phyloP scores from a whole-genome alignment of 345 rosid species.

The Cardamine occulta region DNA sequence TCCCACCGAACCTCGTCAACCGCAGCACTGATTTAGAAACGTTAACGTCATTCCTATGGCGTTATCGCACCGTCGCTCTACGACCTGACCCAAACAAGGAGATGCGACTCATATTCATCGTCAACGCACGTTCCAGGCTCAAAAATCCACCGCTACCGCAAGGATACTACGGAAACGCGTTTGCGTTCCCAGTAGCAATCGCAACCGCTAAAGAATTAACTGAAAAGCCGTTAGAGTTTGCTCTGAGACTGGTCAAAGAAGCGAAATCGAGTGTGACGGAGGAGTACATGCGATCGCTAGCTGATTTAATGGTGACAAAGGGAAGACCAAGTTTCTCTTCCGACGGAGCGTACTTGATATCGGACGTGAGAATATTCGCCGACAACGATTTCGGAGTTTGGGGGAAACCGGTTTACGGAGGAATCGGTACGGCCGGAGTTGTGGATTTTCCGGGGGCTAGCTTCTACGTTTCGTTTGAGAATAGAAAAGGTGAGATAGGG shows the following conservation, averaged over 20 bases:
- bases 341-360: conserved; percentile 43
- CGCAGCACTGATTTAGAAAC: conserved; percentile 35
- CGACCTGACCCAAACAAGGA: conserved; percentile 34
- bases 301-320: conserved; percentile 51
- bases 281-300: conserved; percentile 60
- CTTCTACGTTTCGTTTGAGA: conserved; percentile 41
- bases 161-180: conserved; percentile 57
- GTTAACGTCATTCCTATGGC: conserved; percentile 48
- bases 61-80: conserved; percentile 44
- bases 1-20: conserved; percentile 26
- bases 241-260: conserved; percentile 40
- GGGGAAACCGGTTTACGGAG: conserved; percentile 59
- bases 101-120: conserved; percentile 39
- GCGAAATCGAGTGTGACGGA: conserved; percentile 47
- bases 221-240: conserved; percentile 43
- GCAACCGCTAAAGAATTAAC: conserved; percentile 36
- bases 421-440: conserved; percentile 19
- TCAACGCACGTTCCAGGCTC: conserved; percentile 40
- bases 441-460: conserved; percentile 27
- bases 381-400: conserved; percentile 52
- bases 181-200: conserved; percentile 41
- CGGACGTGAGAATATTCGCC: conserved; percentile 49
- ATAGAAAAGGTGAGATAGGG: conserved; percentile 50
- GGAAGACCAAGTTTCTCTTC: conserved; percentile 52
- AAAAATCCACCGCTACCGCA: conserved; percentile 34